Evolutionary conservation across 2,329 filamentous ascomycete genomes (phyloP), one percentile per base, ranked within the genome.

Genomic region (Colletotrichum nymphaeae): DNA sequence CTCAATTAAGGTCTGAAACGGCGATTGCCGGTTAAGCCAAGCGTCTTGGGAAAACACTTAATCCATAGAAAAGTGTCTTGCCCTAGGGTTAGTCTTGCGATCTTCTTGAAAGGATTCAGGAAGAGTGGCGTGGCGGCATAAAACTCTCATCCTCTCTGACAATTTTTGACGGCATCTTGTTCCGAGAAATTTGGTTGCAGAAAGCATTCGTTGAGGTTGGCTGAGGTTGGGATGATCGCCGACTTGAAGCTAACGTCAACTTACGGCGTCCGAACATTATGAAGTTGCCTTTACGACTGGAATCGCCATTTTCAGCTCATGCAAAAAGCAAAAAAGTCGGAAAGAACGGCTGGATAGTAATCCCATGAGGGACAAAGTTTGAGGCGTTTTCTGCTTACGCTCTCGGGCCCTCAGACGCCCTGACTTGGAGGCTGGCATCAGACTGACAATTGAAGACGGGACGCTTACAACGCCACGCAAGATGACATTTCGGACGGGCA

Each of bases 381-480:
- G n/a, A 26, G 12, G 5, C n/a, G 30, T 26, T 65, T 14, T 6
- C 11, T 56, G 26, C 52, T 57, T 28, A n/a, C 30, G 32, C 52
- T 16, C 63, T 14, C 63, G 52, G 63, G n/a, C 63, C 52, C 16
- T 30, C 6, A 8, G 59, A 52, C 26, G 14, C 60, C 24, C 52
- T 46, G 58, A 53, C 22, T n/a, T 63, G 37, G 32, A 30, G 37
- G 60, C 35, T 46, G 65, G 56, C 46, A 52, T 56, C 64, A 53
- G 65, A 57, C 52, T 22, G 53, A 26, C 19, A 26, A 9, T 37
- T 63, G 49, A 35, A 63, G 28, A 32, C 46, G 14, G 35, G 35
- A 46, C 19, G 58, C 52, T 69, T 52, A 14, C 58, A 63, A 63
- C 59, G 60, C 67, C 67, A 57, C 67, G 49, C 62, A 69, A 67